These are phyloP conservation scores for Xylariomycetidae sp. DNA, from an alignment of 2,329 filamentous ascomycete genomes.

Conservation along the genomic window DNA sequence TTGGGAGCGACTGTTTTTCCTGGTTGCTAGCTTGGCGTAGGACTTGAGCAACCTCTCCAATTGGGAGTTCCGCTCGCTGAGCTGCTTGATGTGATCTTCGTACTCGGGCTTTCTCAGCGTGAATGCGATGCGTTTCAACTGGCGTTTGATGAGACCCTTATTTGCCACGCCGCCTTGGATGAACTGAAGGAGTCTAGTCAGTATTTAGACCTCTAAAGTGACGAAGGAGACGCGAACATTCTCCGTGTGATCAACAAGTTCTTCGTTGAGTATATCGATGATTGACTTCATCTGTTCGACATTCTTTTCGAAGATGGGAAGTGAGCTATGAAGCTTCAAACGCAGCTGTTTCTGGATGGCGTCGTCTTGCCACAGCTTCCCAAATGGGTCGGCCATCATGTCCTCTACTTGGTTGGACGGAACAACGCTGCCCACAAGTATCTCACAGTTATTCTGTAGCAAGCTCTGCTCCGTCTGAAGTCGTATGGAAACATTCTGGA, in stretches of 20 bases:
- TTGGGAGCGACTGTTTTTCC: conserved; percentile 11
- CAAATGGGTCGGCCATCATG: conserved; percentile 26
- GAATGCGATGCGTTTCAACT: not conserved
- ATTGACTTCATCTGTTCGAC: conserved; percentile 19
- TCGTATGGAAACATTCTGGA: conserved; percentile 15
- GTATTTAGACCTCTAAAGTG: not conserved
- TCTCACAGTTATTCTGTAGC: conserved; percentile 25
- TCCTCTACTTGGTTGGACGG: conserved; percentile 16
- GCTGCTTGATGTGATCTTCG: conserved; percentile 4
- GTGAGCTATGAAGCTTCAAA: conserved; percentile 13
- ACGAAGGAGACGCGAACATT: not conserved
- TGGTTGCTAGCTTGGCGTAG: conserved; percentile 18
- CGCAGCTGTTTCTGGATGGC: conserved; percentile 14
- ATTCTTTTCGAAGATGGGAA: conserved; percentile 17
- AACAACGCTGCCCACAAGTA: conserved; percentile 22
- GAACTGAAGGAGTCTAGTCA: too few species aligned
- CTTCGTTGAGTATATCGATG: conserved; percentile 13
- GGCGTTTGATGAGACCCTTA: not conserved
- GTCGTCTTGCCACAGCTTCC: conserved; percentile 20
- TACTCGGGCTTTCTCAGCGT: not conserved
- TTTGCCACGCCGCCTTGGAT: not conserved
- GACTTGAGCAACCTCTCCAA: conserved; percentile 15
- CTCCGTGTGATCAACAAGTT: conserved; percentile 5
- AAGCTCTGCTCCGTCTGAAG: conserved; percentile 22
- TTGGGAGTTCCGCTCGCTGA: conserved; percentile 16